Base-by-base conservation (phyloP, 345 rosid species). In the Psidium guajava region DNA sequence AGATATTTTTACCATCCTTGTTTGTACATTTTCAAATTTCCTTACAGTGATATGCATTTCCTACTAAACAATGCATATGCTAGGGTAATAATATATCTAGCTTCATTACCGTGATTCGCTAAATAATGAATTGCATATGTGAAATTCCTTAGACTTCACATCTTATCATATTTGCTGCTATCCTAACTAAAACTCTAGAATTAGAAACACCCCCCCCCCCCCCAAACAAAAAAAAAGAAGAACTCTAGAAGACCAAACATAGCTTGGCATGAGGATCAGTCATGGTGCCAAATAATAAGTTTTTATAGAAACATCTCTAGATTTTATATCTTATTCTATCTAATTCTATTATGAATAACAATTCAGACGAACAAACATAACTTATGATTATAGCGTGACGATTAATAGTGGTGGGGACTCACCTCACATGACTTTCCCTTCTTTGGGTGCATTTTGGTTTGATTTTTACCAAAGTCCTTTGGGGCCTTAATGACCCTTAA, bases 81-180 rank as follows among this genome's bases (percentile, higher is more conserved):
- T 6, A 27, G 0, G 28, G 27, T 27, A 12, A 0, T 3, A 59
- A 5, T 11, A 27, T 59, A 59, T 12, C 14, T 27, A 7, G 13
- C 14, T 11, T 57, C n/a, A 5, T n/a, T 57, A 59, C 0, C n/a
- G 2, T 0, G 2, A n/a, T 58, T 11, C 20, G 2, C 56, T 6
- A 59, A 12, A 59, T 6, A 13, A 27, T 0, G 2, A 2, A 6
- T 59, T 59, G 12, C 11, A 11, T 49, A 57, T 57, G 25, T 0
- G 0, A 57, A 25, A 25, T 11, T 57, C 15, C n/a, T 0, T 25
- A 1, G n/a, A 57, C n/a, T 57, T 5, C 3, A 57, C 25, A 57
- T 2, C 0, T 57, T 11, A 57, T 59, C 9, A 0, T 27, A 59
- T 28, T 3, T 59, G 6, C 20, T 59, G 14, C 9, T 13, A 59